phyloP scores from a whole-genome alignment of 495 filamentous ascomycete genomes.

The Penicillium pulvis region DNA sequence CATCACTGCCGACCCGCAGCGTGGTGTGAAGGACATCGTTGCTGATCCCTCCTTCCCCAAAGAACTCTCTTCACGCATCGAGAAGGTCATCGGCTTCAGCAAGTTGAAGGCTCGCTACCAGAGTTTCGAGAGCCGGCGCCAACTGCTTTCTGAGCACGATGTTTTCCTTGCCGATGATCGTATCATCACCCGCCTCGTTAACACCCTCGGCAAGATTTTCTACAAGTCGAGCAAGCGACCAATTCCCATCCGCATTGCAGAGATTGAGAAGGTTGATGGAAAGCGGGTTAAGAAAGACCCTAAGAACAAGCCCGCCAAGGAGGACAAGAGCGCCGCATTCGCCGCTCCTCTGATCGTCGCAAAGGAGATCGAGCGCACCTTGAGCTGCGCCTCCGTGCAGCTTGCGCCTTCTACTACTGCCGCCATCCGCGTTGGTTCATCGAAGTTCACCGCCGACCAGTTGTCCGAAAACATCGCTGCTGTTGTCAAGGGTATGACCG shows the following conservation, averaged over 20 bases:
- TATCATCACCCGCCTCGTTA: conserved; percentile 74
- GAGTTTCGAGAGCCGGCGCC: conserved; percentile 80
- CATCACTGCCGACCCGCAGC: conserved; percentile 84
- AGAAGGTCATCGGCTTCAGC: conserved; percentile 74
- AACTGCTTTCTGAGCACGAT: conserved; percentile 81
- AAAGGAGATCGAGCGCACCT: conserved; percentile 68
- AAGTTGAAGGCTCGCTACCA: conserved; percentile 87
- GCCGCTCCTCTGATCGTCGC: conserved; percentile 58
- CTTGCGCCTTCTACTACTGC: conserved; percentile 66
- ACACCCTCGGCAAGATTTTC: conserved; percentile 81
- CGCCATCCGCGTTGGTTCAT: conserved; percentile 70
- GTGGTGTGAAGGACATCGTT: conserved; percentile 85
- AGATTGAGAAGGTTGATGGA: conserved; percentile 64
- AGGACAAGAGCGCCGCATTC: conserved; percentile 42
- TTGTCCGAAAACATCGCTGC: conserved; percentile 77
- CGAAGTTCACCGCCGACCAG: conserved; percentile 71
- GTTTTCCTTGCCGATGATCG: conserved; percentile 87
- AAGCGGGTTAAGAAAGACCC: conserved; percentile 61
- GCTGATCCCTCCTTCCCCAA: conserved; percentile 73
- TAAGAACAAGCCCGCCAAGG: conserved; percentile 38
- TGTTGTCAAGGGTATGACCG: conserved; percentile 66
- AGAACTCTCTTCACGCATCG: conserved; percentile 69
- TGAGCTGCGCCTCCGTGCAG: conserved; percentile 72
- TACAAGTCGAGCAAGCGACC: conserved; percentile 85
- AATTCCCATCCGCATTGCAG: conserved; percentile 74